These are phyloP conservation scores for Fusarium vanettenii DNA, from an alignment of 2,329 filamentous ascomycete genomes.

Conservation along the genomic window DNA sequence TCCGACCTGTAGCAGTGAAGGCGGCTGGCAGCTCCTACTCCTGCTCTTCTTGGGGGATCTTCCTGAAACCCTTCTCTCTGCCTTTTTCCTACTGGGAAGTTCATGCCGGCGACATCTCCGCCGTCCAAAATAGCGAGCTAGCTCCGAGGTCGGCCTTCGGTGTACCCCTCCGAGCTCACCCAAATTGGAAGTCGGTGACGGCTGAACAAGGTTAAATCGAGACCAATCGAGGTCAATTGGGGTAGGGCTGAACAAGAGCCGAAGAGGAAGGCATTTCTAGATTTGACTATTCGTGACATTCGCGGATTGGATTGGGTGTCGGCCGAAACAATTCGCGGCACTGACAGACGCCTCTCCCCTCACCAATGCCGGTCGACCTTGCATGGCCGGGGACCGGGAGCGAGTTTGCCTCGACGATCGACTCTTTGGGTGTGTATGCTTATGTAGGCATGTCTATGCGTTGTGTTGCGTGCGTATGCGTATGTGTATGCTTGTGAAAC, in stretches of 20 bases:
- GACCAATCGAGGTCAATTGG: slow-evolving; percentile 25
- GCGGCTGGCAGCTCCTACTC: slow-evolving; percentile 7
- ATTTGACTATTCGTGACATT: slow-evolving; percentile 8
- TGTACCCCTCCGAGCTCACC: slow-evolving; percentile 33
- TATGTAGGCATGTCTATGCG: not conserved
- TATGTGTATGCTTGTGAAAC: not conserved
- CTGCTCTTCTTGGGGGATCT: slow-evolving; percentile 6
- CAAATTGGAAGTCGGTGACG: slow-evolving; percentile 16
- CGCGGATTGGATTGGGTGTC: slow-evolving; percentile 1
- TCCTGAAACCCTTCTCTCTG: not conserved
- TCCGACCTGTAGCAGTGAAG: slow-evolving; percentile 26
- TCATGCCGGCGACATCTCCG: slow-evolving; percentile 25
- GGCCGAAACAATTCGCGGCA: slow-evolving; percentile 8
- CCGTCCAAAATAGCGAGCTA: slow-evolving; percentile 24
- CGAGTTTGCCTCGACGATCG: slow-evolving; percentile 8
- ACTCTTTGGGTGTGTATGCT: not conserved
- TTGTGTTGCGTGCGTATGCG: not conserved
- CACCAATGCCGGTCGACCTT: slow-evolving; percentile 16
- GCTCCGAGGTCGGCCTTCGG: slow-evolving; percentile 43
- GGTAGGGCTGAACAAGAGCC: slow-evolving; percentile 38
- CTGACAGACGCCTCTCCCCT: slow-evolving; percentile 4
- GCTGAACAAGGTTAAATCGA: slow-evolving; percentile 24
- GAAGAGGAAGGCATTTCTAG: slow-evolving; percentile 32
- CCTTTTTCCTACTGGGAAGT: slow-evolving; percentile 17
- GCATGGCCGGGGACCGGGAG: slow-evolving; percentile 19